These are phyloP conservation scores for Aspergillus transmontanensis DNA, from an alignment of 2,329 filamentous ascomycete species.

Conservation along the genomic window DNA sequence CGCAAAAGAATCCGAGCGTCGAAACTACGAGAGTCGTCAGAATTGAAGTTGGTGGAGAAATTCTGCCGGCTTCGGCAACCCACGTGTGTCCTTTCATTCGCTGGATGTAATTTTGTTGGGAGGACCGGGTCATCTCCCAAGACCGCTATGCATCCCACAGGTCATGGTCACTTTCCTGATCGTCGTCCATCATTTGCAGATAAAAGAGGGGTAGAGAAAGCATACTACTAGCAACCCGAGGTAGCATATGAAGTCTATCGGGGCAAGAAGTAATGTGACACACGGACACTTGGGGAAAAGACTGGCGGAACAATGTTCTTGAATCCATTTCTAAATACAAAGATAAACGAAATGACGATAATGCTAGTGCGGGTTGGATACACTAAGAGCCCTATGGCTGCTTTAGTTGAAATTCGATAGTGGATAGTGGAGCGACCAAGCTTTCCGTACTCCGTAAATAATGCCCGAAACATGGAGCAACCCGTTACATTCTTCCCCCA, in stretches of 20 bases:
- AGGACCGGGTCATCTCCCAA: neutral
- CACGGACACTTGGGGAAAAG: neutral
- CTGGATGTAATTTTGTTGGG: conserved; percentile 6
- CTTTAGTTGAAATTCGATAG: neutral
- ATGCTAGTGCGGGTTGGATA: conserved; percentile 23
- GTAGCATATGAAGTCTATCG: conserved; percentile 9
- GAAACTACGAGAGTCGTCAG: conserved; percentile 3
- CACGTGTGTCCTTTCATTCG: conserved; percentile 18
- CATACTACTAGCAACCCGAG: conserved; percentile 7
- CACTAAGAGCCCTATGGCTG: conserved; percentile 17
- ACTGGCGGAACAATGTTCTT: conserved; percentile 1
- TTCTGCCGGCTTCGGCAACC: neutral
- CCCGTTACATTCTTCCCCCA: neutral
- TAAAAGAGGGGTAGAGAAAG: conserved; percentile 6
- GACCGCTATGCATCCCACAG: neutral
- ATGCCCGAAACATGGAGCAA: neutral
- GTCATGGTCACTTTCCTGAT: conserved; percentile 6
- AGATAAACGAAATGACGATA: conserved; percentile 11
- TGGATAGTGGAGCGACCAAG: conserved; percentile 5
- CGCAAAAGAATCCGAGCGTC: conserved; percentile 13
- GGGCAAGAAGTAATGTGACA: neutral
- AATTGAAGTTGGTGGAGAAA: conserved; percentile 5
- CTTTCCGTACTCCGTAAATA: neutral
- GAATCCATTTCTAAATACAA: conserved; percentile 16
- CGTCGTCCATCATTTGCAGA: conserved; percentile 4